These are phyloP conservation scores for Aspergillus sp. DNA, from an alignment of 2,329 filamentous ascomycete species.

Conservation along the genomic window DNA sequence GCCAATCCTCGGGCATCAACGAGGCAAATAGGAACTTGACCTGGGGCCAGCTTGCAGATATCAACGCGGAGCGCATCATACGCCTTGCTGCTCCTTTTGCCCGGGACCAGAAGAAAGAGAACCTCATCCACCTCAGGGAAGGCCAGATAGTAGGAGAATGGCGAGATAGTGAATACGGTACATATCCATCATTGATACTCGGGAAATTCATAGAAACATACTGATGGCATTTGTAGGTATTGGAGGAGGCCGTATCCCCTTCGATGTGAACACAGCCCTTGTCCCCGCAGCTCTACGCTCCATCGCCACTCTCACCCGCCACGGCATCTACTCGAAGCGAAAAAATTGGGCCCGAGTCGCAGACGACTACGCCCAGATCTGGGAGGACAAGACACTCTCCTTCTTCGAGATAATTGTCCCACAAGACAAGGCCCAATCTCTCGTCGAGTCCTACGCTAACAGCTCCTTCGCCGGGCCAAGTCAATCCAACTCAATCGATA, in stretches of 20 bases:
- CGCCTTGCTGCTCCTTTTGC: constrained; percentile 52
- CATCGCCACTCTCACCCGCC: constrained; percentile 49
- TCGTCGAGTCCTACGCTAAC: constrained; percentile 47
- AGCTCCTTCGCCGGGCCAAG: constrained; percentile 44
- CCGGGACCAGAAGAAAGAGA: constrained; percentile 45
- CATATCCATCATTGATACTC: background rate
- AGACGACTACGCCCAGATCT: constrained; percentile 51
- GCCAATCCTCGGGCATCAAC: constrained; percentile 46
- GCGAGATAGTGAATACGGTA: constrained; percentile 57
- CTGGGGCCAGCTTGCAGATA: constrained; percentile 48
- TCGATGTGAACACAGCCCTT: constrained; percentile 61
- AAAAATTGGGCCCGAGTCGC: constrained; percentile 45
- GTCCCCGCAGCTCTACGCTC: constrained; percentile 58
- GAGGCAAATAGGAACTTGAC: constrained; percentile 49
- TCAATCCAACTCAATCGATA: constrained; percentile 38
- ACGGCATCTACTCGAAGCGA: constrained; percentile 49
- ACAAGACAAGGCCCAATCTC: constrained; percentile 37
- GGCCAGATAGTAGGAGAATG: constrained; percentile 56
- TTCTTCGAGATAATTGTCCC: constrained; percentile 53
- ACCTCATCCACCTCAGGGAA: constrained; percentile 55
- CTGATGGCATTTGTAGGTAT: constrained; percentile 28
- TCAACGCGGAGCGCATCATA: constrained; percentile 57
- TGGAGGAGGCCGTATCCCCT: constrained; percentile 59
- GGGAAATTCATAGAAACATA: background rate
- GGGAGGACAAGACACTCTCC: constrained; percentile 56